These are phyloP conservation scores for Suillus fuscotomentosus DNA, from an alignment of 768 basidiomycete species.

Conservation along the genomic window DNA sequence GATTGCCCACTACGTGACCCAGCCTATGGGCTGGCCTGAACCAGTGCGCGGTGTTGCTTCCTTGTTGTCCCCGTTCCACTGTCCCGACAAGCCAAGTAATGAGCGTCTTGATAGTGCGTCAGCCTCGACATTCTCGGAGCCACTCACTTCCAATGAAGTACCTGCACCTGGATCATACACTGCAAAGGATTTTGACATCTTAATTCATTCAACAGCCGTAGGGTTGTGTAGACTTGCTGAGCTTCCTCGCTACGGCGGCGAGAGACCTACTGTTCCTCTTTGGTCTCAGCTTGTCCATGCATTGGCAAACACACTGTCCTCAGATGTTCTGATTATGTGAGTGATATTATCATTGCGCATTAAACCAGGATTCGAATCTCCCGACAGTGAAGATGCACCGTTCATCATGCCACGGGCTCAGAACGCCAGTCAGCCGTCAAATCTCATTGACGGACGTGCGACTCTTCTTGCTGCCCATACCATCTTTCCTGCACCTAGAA, in stretches of 20 bases:
- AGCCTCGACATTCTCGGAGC: neutral
- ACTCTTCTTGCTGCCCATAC: neutral
- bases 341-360: neutral
- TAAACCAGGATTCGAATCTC: neutral
- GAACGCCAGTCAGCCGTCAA: neutral
- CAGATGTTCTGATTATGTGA: neutral
- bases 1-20: neutral
- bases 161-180: neutral
- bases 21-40: neutral
- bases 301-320: neutral
- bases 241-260: neutral
- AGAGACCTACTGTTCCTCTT: neutral
- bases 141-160: neutral
- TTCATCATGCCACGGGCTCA: neutral
- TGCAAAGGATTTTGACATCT: neutral
- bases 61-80: neutral
- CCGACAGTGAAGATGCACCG: neutral
- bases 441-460: neutral
- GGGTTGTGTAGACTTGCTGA: neutral
- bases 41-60: neutral
- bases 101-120: neutral
- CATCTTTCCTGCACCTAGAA: neutral
- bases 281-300: constrained; percentile 1
- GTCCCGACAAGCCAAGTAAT: neutral
- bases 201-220: neutral